A percentile compares a stretch with the other conserved stretches of the same genome.
These are phyloP conservation scores for Ganoderma meredithae DNA, from an alignment of 1,284 basidiomycete genomes.

Conservation along the genomic window DNA sequence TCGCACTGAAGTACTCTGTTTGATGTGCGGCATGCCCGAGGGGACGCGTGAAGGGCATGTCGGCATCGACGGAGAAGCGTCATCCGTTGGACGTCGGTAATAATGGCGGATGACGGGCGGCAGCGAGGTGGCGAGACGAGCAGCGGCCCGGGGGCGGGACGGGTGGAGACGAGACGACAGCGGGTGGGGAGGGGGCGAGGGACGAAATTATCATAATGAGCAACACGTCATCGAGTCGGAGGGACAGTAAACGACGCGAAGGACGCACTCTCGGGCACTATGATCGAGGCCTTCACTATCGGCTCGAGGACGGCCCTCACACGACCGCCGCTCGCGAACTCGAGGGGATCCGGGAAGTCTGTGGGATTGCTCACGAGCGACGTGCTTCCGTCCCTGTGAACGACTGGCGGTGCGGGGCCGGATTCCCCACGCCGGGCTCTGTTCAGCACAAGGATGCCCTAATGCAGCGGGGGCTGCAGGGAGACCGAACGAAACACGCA, in stretches of 20 bases:
- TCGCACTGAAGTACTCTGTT: slow-evolving; percentile 84
- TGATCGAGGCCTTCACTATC: slow-evolving; percentile 89
- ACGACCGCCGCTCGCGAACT: slow-evolving; percentile 56
- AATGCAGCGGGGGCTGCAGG: neutral
- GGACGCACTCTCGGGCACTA: slow-evolving; percentile 85
- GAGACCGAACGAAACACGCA: slow-evolving; percentile 43
- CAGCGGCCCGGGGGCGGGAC: neutral
- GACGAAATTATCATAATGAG: slow-evolving; percentile 6
- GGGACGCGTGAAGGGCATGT: neutral
- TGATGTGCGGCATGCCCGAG: neutral
- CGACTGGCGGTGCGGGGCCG: slow-evolving; percentile 53
- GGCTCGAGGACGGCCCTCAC: slow-evolving; percentile 88
- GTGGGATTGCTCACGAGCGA: slow-evolving; percentile 89
- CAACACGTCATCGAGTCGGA: slow-evolving; percentile 6
- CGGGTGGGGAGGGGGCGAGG: neutral
- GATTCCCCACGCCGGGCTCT: slow-evolving; percentile 7
- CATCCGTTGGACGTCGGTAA: neutral
- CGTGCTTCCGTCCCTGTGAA: slow-evolving; percentile 71
- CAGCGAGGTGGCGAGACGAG: neutral
- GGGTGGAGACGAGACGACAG: neutral
- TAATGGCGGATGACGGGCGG: neutral
- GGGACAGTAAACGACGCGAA: slow-evolving; percentile 1
- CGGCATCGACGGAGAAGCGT: neutral
- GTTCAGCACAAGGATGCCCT: slow-evolving; percentile 26
- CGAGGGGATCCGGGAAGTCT: slow-evolving; percentile 86